phyloP scores from a whole-genome alignment of 2,329 filamentous ascomycete genomes.

The Hirsutella rhossiliensis region DNA sequence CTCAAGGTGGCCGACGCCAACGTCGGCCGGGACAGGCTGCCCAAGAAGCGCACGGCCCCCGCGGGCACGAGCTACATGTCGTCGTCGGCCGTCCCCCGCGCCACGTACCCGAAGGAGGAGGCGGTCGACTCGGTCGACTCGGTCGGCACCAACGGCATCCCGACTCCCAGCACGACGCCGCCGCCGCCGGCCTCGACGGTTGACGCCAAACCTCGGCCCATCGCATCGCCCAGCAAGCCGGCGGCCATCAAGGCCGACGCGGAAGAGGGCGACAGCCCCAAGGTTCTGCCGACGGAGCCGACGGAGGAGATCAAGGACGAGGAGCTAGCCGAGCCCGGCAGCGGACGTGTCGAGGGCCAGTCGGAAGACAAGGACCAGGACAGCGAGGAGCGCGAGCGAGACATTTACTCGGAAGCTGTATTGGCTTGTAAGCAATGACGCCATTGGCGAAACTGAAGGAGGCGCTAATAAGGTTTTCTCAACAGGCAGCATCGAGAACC shows the following conservation, averaged over 20 bases:
- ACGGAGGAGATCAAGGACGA: slow-evolving; percentile 49
- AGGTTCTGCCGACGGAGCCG: slow-evolving; percentile 64
- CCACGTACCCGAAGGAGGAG: slow-evolving; percentile 51
- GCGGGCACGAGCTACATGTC: slow-evolving; percentile 41
- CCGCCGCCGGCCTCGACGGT: slow-evolving; percentile 39
- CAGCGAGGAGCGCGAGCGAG: slow-evolving; percentile 65
- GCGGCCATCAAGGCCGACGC: slow-evolving; percentile 66
- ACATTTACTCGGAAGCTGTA: slow-evolving; percentile 92
- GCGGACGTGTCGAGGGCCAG: slow-evolving; percentile 37
- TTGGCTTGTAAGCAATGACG: slow-evolving; percentile 56
- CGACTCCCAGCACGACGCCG: slow-evolving; percentile 58
- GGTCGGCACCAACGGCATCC: slow-evolving; percentile 43
- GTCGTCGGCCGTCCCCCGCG: slow-evolving; percentile 52
- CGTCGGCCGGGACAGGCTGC: slow-evolving; percentile 48
- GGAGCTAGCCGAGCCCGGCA: slow-evolving; percentile 46
- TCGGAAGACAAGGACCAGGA: slow-evolving; percentile 63
- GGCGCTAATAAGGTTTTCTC: slow-evolving; percentile 17
- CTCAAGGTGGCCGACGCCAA: slow-evolving; percentile 79
- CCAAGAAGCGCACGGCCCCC: slow-evolving; percentile 59
- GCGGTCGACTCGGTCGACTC: slow-evolving; percentile 25
- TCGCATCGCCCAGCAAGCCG: slow-evolving; percentile 47
- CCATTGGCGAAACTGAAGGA: background rate
- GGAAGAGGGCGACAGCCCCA: slow-evolving; percentile 68
- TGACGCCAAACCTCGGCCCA: slow-evolving; percentile 28
- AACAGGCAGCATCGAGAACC: slow-evolving; percentile 87